Evolutionary conservation across 768 basidiomycete species (phyloP).

Genomic region (Ephemerocybe angulata): DNA sequence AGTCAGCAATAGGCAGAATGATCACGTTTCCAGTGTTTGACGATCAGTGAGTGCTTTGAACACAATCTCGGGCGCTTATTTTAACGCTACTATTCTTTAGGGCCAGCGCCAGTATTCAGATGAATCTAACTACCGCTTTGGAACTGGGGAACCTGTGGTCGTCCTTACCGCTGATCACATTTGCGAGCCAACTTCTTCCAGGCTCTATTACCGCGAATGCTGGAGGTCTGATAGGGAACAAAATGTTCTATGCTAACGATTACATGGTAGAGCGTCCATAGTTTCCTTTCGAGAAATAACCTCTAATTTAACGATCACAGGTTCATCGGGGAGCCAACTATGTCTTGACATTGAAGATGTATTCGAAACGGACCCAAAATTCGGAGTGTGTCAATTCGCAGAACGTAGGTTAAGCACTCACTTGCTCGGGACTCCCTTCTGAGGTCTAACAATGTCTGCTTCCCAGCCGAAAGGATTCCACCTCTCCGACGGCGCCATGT

Average conservation of each 20-base stretch:
- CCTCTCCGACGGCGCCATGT: slow-evolving; percentile 59
- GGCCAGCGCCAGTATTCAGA: slow-evolving; percentile 52
- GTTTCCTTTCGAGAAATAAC: background rate
- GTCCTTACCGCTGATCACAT: slow-evolving; percentile 36
- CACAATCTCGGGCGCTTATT: background rate
- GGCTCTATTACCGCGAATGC: slow-evolving; percentile 46
- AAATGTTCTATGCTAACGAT: slow-evolving; percentile 64
- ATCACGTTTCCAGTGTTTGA: slow-evolving; percentile 62
- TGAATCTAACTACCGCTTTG: slow-evolving; percentile 51
- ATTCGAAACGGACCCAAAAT: slow-evolving; percentile 53
- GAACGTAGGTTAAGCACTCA: slow-evolving; percentile 43
- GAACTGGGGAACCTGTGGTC: slow-evolving; percentile 52
- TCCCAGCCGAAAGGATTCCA: slow-evolving; percentile 62
- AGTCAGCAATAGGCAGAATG: slow-evolving; percentile 65
- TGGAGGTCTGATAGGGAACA: slow-evolving; percentile 51
- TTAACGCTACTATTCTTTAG: slow-evolving; percentile 24
- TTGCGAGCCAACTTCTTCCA: slow-evolving; percentile 36
- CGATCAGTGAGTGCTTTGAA: slow-evolving; percentile 29
- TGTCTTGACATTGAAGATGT: slow-evolving; percentile 62
- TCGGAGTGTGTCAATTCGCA: slow-evolving; percentile 62
- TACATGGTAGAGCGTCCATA: slow-evolving; percentile 50
- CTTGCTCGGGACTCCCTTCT: background rate
- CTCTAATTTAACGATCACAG: slow-evolving; percentile 27
- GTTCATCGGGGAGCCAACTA: slow-evolving; percentile 60
- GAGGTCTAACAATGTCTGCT: slow-evolving; percentile 4